Evolutionary conservation across 352 stramenopile genomes (phyloP), one percentile per base, ranked within the genome.

Genomic region (Globisporangium emineosum): DNA sequence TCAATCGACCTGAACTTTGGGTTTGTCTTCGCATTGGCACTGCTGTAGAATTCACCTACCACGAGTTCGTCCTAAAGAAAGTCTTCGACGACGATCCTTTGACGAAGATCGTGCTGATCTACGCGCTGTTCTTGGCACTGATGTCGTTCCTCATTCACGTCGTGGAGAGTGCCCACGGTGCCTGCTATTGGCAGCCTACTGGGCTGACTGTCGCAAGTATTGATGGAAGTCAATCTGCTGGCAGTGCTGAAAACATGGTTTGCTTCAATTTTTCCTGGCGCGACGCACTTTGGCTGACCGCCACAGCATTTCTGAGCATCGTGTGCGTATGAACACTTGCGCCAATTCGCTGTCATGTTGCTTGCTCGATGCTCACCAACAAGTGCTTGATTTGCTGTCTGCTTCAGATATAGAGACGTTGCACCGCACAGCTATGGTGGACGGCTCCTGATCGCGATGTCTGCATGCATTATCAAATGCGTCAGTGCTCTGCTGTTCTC

Each of bases 51-150:
- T 89, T 91, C 57, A 83, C 67, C 50, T 91, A 91, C 49, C 70
- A 69, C 8, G 68, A 83, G 49, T 91, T 91, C 29, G 82, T 89
- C 52, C 70, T 91, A 57, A 91, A 89, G 62, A 91, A 89, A 60
- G 79, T 89, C 13, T 65, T 91, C 32, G 78, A 89, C 25, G 79
- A 91, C 32, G 67, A 57, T 12, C 78, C 78, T 12, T 37, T 89
- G 12, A 65, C 37, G 15, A 89, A 91, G 52, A 67, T 88, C 27
- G 19, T 59, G 9, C 43, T 72, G 7, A 42, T 79, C 17, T 73
- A 52, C 35, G 3, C 55, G 7, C 60, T 71, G 2, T 57, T 83
- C 21, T 37, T 83, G 10, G 62, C 60, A 1, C 55, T 72, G 21
- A 64, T 70, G 32, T 69, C 82, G 17, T 89, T 83, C 32, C 17